phyloP scores from a whole-genome alignment of 768 basidiomycete genomes.

The Pulveroboletus ravenelii region DNA sequence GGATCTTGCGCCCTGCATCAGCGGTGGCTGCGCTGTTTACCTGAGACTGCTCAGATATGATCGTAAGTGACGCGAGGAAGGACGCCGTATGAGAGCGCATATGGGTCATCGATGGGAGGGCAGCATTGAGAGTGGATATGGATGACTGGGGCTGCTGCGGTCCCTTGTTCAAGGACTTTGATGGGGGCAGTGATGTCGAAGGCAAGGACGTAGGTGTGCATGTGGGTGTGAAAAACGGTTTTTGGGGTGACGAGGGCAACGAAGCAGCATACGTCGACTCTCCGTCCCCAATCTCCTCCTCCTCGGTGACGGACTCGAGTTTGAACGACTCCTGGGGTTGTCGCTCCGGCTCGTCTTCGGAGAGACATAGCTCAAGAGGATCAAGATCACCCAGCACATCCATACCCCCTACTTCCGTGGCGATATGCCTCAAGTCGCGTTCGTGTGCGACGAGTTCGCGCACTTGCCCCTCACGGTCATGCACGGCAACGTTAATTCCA shows the following conservation, averaged over 20 bases:
- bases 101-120: slow-evolving; percentile 63
- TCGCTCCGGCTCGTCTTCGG: slow-evolving; percentile 28
- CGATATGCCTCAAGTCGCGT: slow-evolving; percentile 73
- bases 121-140: slow-evolving; percentile 23
- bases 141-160: slow-evolving; percentile 25
- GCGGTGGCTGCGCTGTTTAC: slow-evolving; percentile 82
- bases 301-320: slow-evolving; percentile 38
- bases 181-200: slow-evolving; percentile 42
- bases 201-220: slow-evolving; percentile 45
- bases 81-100: slow-evolving; percentile 72
- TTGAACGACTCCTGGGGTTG: slow-evolving; percentile 25
- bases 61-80: slow-evolving; percentile 67
- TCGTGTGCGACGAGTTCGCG: slow-evolving; percentile 75
- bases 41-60: slow-evolving; percentile 83
- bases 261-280: slow-evolving; percentile 37
- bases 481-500: slow-evolving; percentile 66
- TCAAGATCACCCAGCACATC: slow-evolving; percentile 71
- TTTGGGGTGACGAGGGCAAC: slow-evolving; percentile 45
- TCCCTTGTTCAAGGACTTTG: slow-evolving; percentile 24
- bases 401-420: slow-evolving; percentile 70
- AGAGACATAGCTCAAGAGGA: slow-evolving; percentile 43
- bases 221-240: slow-evolving; percentile 51
- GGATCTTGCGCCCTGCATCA: slow-evolving; percentile 82
- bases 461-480: slow-evolving; percentile 77
- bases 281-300: slow-evolving; percentile 38